phyloP scores from a whole-genome alignment of 768 basidiomycete species.

The Hydnum rufescens region DNA sequence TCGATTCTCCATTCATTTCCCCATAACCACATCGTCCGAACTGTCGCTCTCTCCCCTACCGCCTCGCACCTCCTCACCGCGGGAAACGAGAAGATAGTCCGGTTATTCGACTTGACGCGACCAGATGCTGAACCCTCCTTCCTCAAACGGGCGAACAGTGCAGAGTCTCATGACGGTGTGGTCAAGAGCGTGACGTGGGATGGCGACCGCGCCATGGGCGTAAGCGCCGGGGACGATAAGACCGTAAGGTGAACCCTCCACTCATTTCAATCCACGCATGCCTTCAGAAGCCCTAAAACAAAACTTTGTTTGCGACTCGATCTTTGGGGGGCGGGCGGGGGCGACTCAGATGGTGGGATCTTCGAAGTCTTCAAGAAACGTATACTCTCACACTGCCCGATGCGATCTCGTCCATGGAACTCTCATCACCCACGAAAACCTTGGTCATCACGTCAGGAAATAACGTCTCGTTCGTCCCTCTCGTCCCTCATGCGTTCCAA shows the following conservation, averaged over 20 bases:
- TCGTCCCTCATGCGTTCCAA: slow-evolving; percentile 34
- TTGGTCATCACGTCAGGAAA: slow-evolving; percentile 83
- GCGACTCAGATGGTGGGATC: slow-evolving; percentile 99
- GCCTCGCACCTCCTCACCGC: slow-evolving; percentile 62
- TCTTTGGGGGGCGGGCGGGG: background rate
- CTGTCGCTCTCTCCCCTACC: slow-evolving; percentile 65
- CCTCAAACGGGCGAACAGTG: slow-evolving; percentile 37
- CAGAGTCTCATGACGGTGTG: slow-evolving; percentile 64
- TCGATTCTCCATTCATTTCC: slow-evolving; percentile 83
- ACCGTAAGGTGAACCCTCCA: slow-evolving; percentile 69
- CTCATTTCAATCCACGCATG: too few relatives aligned
- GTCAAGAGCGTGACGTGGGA: slow-evolving; percentile 91
- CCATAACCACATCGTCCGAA: slow-evolving; percentile 96
- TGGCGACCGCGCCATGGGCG: slow-evolving; percentile 57
- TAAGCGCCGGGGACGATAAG: slow-evolving; percentile 85
- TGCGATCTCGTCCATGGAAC: slow-evolving; percentile 87
- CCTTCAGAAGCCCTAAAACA: too few relatives aligned
- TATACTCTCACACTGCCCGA: slow-evolving; percentile 52
- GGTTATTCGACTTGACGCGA: slow-evolving; percentile 75
- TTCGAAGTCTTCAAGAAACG: slow-evolving; percentile 53
- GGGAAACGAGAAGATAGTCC: slow-evolving; percentile 93
- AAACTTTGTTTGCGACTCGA: too few relatives aligned
- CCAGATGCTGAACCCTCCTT: slow-evolving; percentile 80
- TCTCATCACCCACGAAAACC: slow-evolving; percentile 59
- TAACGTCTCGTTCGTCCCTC: slow-evolving; percentile 79